phyloP scores from a whole-genome alignment of 805 yeast species.

The Zygosaccharomyces rouxii region DNA sequence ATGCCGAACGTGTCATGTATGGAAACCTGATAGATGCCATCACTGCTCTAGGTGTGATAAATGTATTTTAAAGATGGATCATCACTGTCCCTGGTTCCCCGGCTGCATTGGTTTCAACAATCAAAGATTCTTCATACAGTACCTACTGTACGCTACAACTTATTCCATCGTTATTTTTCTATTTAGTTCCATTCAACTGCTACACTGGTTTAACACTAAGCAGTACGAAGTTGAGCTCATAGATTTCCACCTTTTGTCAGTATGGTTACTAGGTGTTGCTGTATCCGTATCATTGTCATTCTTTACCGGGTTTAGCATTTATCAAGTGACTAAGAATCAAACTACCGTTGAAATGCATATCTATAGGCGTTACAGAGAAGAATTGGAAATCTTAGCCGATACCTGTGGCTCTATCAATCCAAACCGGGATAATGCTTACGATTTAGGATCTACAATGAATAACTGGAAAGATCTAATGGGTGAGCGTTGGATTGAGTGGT shows the following conservation, averaged over 20 bases:
- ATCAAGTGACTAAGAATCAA: conserved; percentile 55
- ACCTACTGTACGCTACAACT: conserved; percentile 50
- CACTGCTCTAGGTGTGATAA: conserved; percentile 71
- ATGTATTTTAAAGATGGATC: conserved; percentile 86
- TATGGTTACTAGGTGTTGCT: conserved; percentile 50
- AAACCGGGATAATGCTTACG: conserved; percentile 63
- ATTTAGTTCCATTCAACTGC: conserved; percentile 42
- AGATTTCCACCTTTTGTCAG: conserved; percentile 56
- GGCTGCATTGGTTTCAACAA: conserved; percentile 79
- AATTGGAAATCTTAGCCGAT: conserved; percentile 33
- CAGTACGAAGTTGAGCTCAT: conserved; percentile 42
- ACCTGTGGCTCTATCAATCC: conserved; percentile 39
- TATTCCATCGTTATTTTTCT: conserved; percentile 43
- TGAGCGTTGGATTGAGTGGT: conserved; percentile 56
- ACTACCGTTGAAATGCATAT: conserved; percentile 83
- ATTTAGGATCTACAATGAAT: conserved; percentile 51
- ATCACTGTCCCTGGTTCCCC: conserved; percentile 94
- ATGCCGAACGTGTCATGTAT: conserved; percentile 64
- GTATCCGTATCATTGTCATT: conserved; percentile 53
- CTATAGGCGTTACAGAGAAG: conserved; percentile 43
- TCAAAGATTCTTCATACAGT: conserved; percentile 76
- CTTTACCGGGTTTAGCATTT: conserved; percentile 56
- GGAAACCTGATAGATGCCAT: conserved; percentile 84
- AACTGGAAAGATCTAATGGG: conserved; percentile 83
- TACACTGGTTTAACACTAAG: conserved; percentile 43